Percentiles rank a stretch among this genome's conserved stretches.
These are phyloP conservation scores for Drechslera avenae DNA, from an alignment of 2,329 filamentous ascomycete species.

Conservation along the genomic window DNA sequence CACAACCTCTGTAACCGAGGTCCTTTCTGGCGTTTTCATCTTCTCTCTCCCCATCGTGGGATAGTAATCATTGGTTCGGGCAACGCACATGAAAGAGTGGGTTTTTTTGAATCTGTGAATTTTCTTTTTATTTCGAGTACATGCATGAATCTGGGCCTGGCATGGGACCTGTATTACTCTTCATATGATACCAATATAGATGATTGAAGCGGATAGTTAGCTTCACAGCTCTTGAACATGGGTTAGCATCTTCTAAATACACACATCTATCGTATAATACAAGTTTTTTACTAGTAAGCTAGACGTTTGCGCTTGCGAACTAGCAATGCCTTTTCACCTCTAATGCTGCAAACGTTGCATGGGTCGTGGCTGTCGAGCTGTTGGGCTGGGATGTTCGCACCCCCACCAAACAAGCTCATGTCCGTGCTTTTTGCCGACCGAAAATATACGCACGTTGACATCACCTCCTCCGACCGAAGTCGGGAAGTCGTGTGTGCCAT, in stretches of 20 bases:
- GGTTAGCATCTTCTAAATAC: no score
- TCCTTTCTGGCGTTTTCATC: no score
- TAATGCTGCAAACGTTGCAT: background rate
- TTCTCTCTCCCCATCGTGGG: no score
- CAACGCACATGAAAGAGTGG: background rate
- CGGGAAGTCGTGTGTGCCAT: no score
- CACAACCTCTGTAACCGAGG: background rate
- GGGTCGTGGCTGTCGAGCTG: background rate
- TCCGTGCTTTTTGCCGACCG: conserved; percentile 13
- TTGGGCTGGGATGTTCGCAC: background rate
- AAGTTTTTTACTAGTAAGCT: no score
- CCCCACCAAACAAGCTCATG: conserved; percentile 4
- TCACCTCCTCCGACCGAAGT: conserved; percentile 14
- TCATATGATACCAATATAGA: conserved; percentile 5
- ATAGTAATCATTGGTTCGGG: background rate
- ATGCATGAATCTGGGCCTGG: background rate
- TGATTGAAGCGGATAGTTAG: background rate
- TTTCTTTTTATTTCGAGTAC: background rate
- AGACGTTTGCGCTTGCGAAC: no score
- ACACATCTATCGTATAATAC: no score
- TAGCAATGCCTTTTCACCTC: no score
- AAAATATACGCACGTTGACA: conserved; percentile 24
- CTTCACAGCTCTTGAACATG: background rate
- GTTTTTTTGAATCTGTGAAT: background rate
- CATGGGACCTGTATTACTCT: background rate